Evolutionary conservation across 441 rosid genomes (phyloP), one percentile per base, ranked within the genome.

Genomic region (Daphne laureola): DNA sequence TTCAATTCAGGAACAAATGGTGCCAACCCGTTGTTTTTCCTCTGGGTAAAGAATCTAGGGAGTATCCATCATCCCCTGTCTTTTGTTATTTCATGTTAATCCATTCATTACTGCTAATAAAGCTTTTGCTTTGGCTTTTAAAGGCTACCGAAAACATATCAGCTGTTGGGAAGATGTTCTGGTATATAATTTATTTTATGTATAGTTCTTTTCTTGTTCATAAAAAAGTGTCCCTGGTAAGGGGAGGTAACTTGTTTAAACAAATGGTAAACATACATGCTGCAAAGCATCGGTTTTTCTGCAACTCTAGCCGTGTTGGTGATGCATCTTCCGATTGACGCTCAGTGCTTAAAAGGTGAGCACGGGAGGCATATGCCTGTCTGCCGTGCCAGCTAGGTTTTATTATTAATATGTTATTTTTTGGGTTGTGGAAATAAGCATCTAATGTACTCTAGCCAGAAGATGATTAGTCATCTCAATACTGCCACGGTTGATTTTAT

Each of bases 291-390:
- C 91, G 52, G 83, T 83, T 79, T 79, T 68, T 74, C 93, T 83
- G 81, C 94, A 78, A 87, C 87, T 78, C 94, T 84, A 67, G 78
- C 83, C 46, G 67, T 79, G 95, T 81, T 79, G 98, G 84, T 84
- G 94, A 80, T 82, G 86, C 91, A 76, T 82, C 77, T 74, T 68
- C 74, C 85, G 69, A 67, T 72, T 80, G 77, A 74, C 78, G 95
- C 88, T 72, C 78, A 78, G 62, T 88, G 74, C 70, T 74, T 66
- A 66, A 80, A 87, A 91, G 96, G 96, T 88, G 95, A 86, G 90
- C 94, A 82, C 90, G 94, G 94, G 57, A 74, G 86, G 87, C 84
- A 66, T 70, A 71, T 74, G 84, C 90, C 90, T 86, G 76, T 63
- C 79, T 74, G 90, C 90, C 87, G 94, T 86, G 93, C 96, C 78